Conservation (phyloP, 768 basidiomycete species). For the Hericium erinaceus region DNA sequence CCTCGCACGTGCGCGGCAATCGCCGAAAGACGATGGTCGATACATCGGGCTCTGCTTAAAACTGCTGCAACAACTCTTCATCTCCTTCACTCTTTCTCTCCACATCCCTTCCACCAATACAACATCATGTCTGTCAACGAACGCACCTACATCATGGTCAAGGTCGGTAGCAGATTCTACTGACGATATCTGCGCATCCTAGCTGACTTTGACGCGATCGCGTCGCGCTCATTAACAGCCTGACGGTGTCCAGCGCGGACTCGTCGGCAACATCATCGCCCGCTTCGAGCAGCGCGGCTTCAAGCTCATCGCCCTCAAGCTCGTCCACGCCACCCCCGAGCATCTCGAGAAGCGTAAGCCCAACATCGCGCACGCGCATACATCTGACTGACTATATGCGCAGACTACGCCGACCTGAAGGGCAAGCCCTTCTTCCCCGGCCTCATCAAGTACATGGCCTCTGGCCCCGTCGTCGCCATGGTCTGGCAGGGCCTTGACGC, state of each 20-base stretch:
- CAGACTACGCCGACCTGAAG: conserved; percentile 95
- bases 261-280: conserved; percentile 90
- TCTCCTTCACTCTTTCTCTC: conserved; percentile 21
- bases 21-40: conserved; percentile 8
- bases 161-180: conserved; percentile 37
- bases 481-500: conserved; percentile 93
- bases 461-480: conserved; percentile 93
- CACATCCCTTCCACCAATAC: conserved; percentile 4
- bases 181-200: background rate
- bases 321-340: conserved; percentile 65
- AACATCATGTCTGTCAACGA: conserved; percentile 58
- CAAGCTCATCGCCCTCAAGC: conserved; percentile 94
- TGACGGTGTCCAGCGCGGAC: conserved; percentile 95
- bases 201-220: background rate
- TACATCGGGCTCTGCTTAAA: conserved; percentile 18
- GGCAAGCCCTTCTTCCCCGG: conserved; percentile 95
- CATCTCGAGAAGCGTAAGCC: conserved; percentile 84
- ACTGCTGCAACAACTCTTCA: conserved; percentile 13
- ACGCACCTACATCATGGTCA: conserved; percentile 99
- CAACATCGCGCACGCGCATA: background rate
- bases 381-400: background rate
- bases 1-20: conserved; percentile 19
- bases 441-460: conserved; percentile 91
- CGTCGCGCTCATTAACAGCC: conserved; percentile 44
- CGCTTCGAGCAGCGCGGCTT: conserved; percentile 98